phyloP scores from a whole-genome alignment of 768 basidiomycete genomes.

The Rhodotorula sphaerocarpa region DNA sequence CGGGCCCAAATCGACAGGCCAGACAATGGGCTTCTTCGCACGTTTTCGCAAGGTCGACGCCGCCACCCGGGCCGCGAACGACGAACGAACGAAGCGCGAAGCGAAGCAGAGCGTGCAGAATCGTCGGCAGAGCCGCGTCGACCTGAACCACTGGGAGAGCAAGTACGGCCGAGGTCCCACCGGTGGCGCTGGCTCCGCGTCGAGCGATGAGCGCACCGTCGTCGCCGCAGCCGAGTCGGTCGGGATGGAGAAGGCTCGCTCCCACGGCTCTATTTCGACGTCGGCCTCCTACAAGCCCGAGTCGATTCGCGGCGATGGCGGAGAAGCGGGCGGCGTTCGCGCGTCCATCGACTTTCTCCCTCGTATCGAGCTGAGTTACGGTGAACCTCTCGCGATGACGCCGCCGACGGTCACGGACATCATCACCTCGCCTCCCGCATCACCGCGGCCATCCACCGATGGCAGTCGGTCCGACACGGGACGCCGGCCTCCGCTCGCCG shows the following conservation, averaged over 20 bases:
- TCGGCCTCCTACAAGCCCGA: not conserved
- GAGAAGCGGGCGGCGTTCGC: not conserved
- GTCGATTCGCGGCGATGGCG: not conserved
- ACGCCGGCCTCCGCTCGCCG: not conserved
- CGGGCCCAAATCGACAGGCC: too few relatives aligned
- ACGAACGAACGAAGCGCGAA: conserved; percentile 55
- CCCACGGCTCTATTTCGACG: not conserved
- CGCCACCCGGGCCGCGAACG: conserved; percentile 44
- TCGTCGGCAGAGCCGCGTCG: conserved; percentile 54
- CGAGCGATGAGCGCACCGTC: not conserved
- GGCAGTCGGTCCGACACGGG: not conserved
- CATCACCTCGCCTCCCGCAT: not conserved
- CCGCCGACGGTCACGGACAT: not conserved
- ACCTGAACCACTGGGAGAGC: conserved; percentile 77
- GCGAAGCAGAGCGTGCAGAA: conserved; percentile 59
- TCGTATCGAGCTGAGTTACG: not conserved
- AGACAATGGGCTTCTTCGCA: conserved; percentile 61
- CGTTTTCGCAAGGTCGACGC: conserved; percentile 48
- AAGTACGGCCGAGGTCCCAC: conserved; percentile 56
- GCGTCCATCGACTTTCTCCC: conserved; percentile 27
- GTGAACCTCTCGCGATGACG: not conserved
- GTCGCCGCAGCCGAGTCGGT: not conserved
- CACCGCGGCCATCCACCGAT: not conserved
- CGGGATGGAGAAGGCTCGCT: conserved; percentile 3
- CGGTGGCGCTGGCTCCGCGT: not conserved